Base-by-base conservation (phyloP, 176 grass and related monocot species). In the Hyparrhenia diplandra region DNA sequence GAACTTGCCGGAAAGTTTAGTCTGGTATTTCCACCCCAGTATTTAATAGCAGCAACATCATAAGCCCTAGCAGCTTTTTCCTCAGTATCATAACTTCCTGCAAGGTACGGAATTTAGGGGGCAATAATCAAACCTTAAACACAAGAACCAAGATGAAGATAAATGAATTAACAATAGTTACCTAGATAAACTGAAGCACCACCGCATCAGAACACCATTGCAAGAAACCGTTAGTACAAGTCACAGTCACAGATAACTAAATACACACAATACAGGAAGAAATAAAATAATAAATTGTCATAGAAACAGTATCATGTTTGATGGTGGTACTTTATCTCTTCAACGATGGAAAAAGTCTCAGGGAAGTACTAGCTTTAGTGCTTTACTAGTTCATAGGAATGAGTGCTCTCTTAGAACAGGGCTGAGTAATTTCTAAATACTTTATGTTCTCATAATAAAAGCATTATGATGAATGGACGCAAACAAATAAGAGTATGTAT, bases 131-230 rank as follows among this genome's bases (percentile, higher is more conserved):
- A 36, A 79, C 32, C 37, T 5, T 61, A 68, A 36, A 78, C 43
- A 78, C 62, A 67, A 25, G n/a, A 72, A 57, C 6, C 0, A 67
- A 43, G 61, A 41, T 21, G 12, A 41, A 55, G 43, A 67, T 21
- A 74, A 63, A 42, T 66, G 49, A 41, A 52, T 76, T 60, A 80
- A 30, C 69, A 64, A 11, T 51, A 47, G 42, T 93, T 91, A 99
- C 96, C 96, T 93, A 99, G 81, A 93, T 95, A 99, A 71, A 99
- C 96, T 99, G 90, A 95, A 90, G 88, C 82, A 63, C 29, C 88
- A 8, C 66, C 88, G 40, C 16, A n/a, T 25, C 41, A 58, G 73
- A 90, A 29, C 71, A 88, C 40, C 83, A 80, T 57, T 68, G 51
- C 28, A 93, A 75, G 65, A 85, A 85, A 59, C 24, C 59, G 52